phyloP scores from a whole-genome alignment of 176 grass and related monocot genomes.

The Paspalum vaginatum region DNA sequence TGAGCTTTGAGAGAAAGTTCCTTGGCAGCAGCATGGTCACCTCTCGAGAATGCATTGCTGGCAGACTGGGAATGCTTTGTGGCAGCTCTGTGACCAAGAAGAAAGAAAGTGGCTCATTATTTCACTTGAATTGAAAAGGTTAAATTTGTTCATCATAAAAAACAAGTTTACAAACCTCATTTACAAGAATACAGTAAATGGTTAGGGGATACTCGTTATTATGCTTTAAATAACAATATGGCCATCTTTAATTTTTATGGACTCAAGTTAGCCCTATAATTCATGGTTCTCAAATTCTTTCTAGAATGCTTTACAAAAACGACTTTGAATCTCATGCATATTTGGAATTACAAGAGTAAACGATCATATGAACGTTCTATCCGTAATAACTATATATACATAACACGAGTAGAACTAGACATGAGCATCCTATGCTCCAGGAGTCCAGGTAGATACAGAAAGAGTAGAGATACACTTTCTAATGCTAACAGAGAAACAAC shows the following conservation, averaged over 20 bases:
- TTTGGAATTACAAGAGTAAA: slow-evolving; percentile 14
- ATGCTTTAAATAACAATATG: background rate
- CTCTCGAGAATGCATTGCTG: slow-evolving; percentile 74
- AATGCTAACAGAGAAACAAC: background rate
- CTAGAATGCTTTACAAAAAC: background rate
- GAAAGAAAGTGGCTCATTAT: slow-evolving; percentile 5
- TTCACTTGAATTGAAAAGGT: background rate
- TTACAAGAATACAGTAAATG: background rate
- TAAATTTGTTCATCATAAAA: background rate
- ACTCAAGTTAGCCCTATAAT: background rate
- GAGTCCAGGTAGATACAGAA: background rate
- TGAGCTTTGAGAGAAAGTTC: slow-evolving; percentile 62
- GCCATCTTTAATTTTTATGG: background rate
- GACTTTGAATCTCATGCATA: slow-evolving; percentile 12
- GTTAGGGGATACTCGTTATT: background rate
- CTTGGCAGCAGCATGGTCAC: slow-evolving; percentile 71
- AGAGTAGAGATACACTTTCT: background rate
- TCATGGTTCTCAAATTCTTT: slow-evolving; percentile 32
- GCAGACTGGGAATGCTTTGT: slow-evolving; percentile 76
- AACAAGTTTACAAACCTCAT: background rate
- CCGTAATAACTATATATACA: background rate
- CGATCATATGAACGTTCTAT: background rate
- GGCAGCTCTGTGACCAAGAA: slow-evolving; percentile 64
- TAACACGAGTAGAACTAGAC: background rate
- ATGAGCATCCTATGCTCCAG: background rate